Conservation (phyloP, 192 early-diverging fungal species). For the Tieghemiomyces parasiticus region DNA sequence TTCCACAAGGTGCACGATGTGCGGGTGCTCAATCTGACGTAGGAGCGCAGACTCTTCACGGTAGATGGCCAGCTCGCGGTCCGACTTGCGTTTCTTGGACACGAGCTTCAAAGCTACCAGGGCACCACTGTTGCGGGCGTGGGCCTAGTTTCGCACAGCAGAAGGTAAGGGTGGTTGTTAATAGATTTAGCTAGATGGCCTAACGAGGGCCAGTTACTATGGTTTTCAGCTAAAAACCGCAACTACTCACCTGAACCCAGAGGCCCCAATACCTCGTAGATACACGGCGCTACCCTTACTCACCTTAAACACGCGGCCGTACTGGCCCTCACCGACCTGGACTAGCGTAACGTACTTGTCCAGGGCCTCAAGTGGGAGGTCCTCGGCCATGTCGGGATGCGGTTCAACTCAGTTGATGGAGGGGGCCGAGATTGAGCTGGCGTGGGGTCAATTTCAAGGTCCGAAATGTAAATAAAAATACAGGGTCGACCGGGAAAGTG, state of each 20-base stretch:
- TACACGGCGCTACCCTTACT: too few relatives aligned
- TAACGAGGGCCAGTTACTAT: too few relatives aligned
- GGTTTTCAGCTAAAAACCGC: too few relatives aligned
- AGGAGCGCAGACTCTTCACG: constrained; percentile 30
- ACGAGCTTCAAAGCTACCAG: constrained; percentile 30
- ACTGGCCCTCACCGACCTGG: constrained; percentile 31
- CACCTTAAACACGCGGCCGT: constrained; percentile 29
- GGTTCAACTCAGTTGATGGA: too few relatives aligned
- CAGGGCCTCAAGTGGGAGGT: constrained; percentile 5
- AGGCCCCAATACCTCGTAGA: too few relatives aligned
- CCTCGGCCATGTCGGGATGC: constrained; percentile 10
- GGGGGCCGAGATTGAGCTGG: too few relatives aligned
- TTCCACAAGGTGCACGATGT: constrained; percentile 30
- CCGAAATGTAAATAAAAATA: too few relatives aligned
- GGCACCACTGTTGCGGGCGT: constrained; percentile 19
- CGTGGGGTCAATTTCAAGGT: too few relatives aligned
- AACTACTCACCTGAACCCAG: too few relatives aligned
- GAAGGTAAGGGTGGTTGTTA: too few relatives aligned
- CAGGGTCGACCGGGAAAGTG: too few relatives aligned
- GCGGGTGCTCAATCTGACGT: constrained; percentile 25
- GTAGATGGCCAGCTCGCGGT: constrained; percentile 26
- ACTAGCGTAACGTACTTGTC: constrained; percentile 27
- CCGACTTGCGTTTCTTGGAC: constrained; percentile 21
- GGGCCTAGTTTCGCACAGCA: constrained; percentile 13
- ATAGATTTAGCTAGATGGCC: too few relatives aligned